Evolutionary conservation across 306 rosid genomes (phyloP).

Genomic region (Pterocarpus macrocarpus): DNA sequence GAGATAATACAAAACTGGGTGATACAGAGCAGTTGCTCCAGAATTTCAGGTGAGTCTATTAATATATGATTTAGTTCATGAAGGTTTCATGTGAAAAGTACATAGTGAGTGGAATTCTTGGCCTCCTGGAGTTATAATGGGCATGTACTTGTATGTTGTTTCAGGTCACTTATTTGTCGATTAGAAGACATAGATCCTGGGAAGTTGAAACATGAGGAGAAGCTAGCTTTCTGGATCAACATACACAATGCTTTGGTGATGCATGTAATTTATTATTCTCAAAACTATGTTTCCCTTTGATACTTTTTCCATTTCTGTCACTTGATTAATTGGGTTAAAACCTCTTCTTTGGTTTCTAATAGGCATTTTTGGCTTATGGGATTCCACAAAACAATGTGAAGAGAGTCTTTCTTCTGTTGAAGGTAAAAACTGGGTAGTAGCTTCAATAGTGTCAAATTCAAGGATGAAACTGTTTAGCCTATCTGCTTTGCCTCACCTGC

Average conservation of each 20-base stretch:
- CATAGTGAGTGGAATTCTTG: slow-evolving; percentile 9
- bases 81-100: slow-evolving; percentile 7
- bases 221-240: slow-evolving; percentile 96
- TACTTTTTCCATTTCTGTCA: slow-evolving; percentile 31
- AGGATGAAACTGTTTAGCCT: background rate
- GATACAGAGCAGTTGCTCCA: slow-evolving; percentile 79
- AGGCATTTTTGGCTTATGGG: slow-evolving; percentile 97
- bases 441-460: slow-evolving; percentile 24
- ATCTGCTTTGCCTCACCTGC: slow-evolving; percentile 26
- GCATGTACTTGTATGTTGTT: slow-evolving; percentile 40
- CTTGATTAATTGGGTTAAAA: slow-evolving; percentile 24
- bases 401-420: slow-evolving; percentile 74
- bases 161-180: slow-evolving; percentile 76
- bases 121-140: slow-evolving; percentile 27
- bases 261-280: slow-evolving; percentile 70
- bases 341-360: slow-evolving; percentile 43
- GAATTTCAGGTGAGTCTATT: slow-evolving; percentile 70
- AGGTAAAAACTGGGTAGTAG: slow-evolving; percentile 62
- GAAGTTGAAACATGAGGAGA: slow-evolving; percentile 81
- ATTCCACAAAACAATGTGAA: slow-evolving; percentile 89
- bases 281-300: slow-evolving; percentile 2
- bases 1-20: slow-evolving; percentile 72
- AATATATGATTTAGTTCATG: slow-evolving; percentile 6
- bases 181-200: slow-evolving; percentile 85
- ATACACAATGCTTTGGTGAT: slow-evolving; percentile 91